phyloP scores from a whole-genome alignment of 192 early-diverging fungal genomes.

The Backusella liffmaniae region DNA sequence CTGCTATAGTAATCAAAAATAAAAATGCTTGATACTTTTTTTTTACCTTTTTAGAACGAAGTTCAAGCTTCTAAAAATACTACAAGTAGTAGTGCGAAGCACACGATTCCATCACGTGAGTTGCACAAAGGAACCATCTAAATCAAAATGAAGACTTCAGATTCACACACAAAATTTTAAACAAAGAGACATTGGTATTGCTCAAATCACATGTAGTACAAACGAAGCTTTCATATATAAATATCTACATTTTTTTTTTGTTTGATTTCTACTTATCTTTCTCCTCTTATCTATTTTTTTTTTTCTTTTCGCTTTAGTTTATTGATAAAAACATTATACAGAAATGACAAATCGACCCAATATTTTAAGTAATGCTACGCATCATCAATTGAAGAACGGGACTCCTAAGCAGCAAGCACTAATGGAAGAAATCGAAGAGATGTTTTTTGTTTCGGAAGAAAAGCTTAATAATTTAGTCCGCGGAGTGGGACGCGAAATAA shows the following conservation, averaged over 20 bases:
- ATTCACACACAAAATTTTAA: not conserved
- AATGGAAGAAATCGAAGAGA: not conserved
- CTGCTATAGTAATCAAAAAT: conserved; percentile 2
- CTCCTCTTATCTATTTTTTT: not conserved
- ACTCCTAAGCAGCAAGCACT: conserved; percentile 6
- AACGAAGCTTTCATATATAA: not conserved
- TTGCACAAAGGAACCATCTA: not conserved
- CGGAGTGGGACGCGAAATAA: conserved; percentile 53
- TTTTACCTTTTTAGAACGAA: not conserved
- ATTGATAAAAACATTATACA: conserved; percentile 1
- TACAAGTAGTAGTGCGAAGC: not conserved
- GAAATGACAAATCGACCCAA: not conserved
- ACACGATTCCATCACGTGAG: not conserved
- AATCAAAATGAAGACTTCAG: not conserved
- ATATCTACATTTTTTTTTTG: not conserved
- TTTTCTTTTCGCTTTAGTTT: not conserved
- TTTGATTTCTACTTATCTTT: not conserved
- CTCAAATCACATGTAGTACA: not conserved
- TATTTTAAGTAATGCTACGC: not conserved
- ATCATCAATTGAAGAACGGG: not conserved
- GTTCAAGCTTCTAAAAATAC: not conserved
- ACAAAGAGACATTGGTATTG: not conserved
- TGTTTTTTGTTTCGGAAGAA: conserved; percentile 13
- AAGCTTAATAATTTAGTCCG: conserved; percentile 34
- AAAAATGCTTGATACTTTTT: not conserved